phyloP scores from a whole-genome alignment of 768 basidiomycete species.

The Ephemerocybe angulata region DNA sequence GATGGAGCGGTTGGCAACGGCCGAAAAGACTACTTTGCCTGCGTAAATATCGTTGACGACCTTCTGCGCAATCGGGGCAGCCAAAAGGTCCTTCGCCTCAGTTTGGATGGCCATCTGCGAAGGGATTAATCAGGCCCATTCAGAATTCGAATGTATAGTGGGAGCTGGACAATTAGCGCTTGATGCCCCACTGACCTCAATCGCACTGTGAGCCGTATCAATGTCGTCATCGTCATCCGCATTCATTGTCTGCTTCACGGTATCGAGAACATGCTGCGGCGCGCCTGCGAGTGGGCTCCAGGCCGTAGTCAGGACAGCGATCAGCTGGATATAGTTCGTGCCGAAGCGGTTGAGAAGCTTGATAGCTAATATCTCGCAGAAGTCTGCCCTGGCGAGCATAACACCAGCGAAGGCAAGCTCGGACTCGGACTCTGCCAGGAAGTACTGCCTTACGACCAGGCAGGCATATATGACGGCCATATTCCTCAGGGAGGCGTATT shows the following conservation, averaged over 20 bases:
- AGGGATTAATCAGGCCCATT: background rate
- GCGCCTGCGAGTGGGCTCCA: constrained; percentile 88
- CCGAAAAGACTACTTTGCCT: constrained; percentile 70
- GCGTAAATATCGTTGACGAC: constrained; percentile 85
- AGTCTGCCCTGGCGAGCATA: constrained; percentile 60
- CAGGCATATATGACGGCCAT: constrained; percentile 73
- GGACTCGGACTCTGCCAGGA: constrained; percentile 60
- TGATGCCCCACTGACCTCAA: constrained; percentile 70
- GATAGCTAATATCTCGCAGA: constrained; percentile 88
- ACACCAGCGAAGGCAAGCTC: constrained; percentile 78
- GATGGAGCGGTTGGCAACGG: constrained; percentile 63
- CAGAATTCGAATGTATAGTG: background rate
- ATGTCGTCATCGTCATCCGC: constrained; percentile 54
- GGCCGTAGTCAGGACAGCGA: constrained; percentile 72
- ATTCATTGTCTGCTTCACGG: constrained; percentile 57
- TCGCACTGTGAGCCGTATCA: constrained; percentile 72
- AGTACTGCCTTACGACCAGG: constrained; percentile 76
- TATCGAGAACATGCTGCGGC: constrained; percentile 57
- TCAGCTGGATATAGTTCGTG: constrained; percentile 68
- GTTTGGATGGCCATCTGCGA: constrained; percentile 85
- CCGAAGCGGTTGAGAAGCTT: constrained; percentile 79
- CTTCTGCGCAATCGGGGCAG: constrained; percentile 79
- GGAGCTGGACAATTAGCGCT: no score
- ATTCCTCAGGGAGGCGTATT: constrained; percentile 75
- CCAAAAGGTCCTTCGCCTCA: constrained; percentile 76